Percentiles rank a stretch among this genome's conserved stretches.
These are phyloP conservation scores for Guadua angustifolia DNA, from an alignment of 176 grass and related monocot species.

Conservation along the genomic window DNA sequence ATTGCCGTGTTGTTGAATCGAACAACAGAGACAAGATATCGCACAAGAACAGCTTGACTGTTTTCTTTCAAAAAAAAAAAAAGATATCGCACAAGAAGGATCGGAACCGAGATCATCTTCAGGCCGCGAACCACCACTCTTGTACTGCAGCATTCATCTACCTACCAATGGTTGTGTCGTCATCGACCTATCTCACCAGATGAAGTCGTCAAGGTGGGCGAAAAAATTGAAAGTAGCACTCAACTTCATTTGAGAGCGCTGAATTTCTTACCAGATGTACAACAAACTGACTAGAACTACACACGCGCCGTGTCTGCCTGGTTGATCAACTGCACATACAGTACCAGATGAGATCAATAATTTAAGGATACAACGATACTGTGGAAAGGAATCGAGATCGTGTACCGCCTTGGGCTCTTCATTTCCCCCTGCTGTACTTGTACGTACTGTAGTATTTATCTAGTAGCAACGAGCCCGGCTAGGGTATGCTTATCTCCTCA, in stretches of 20 bases:
- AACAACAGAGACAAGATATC: too few species aligned
- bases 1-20: too few species aligned
- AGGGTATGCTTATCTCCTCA: background rate
- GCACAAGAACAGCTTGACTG: too few species aligned
- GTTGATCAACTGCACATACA: background rate
- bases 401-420: background rate
- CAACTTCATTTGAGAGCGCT: background rate
- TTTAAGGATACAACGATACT: background rate
- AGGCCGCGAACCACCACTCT: too few species aligned
- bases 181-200: background rate
- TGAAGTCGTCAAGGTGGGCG: too few species aligned
- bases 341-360: background rate
- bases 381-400: background rate
- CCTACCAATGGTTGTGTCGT: background rate
- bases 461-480: background rate
- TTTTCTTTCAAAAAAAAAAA: too few species aligned
- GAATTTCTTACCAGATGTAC: background rate
- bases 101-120: too few species aligned
- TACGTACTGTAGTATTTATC: background rate
- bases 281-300: background rate
- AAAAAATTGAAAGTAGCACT: background rate
- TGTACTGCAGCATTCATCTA: too few species aligned
- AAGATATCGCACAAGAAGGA: too few species aligned
- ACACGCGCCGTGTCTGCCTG: background rate
- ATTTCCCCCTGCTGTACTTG: background rate